phyloP scores from a whole-genome alignment of 2,329 filamentous ascomycete genomes.

The Aspergillus neotritici region DNA sequence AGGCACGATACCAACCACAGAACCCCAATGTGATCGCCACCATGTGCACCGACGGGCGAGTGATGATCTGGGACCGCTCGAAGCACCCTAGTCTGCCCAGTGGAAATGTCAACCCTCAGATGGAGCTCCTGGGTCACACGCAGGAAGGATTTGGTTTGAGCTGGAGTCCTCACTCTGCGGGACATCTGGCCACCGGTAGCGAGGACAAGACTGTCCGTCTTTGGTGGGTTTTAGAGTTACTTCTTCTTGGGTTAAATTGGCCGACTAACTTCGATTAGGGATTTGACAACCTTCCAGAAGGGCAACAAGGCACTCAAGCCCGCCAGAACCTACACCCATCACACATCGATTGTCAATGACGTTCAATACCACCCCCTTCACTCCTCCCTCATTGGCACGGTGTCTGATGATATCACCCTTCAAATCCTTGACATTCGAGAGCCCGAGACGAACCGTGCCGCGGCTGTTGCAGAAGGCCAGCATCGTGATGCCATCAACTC shows the following conservation, averaged over 20 bases:
- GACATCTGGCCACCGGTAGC: slow-evolving; percentile 80
- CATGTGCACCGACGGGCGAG: slow-evolving; percentile 77
- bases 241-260: too few relatives aligned
- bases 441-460: slow-evolving; percentile 59
- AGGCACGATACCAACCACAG: slow-evolving; percentile 94
- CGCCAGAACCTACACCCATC: slow-evolving; percentile 73
- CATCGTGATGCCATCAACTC: slow-evolving; percentile 93
- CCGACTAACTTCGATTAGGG: slow-evolving; percentile 47
- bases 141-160: slow-evolving; percentile 86
- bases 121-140: slow-evolving; percentile 77
- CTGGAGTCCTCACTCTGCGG: slow-evolving; percentile 82
- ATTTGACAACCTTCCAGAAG: slow-evolving; percentile 69
- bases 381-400: slow-evolving; percentile 78
- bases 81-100: slow-evolving; percentile 79
- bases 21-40: slow-evolving; percentile 96
- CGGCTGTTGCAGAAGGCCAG: slow-evolving; percentile 64
- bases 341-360: slow-evolving; percentile 89
- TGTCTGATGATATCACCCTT: slow-evolving; percentile 90
- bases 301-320: slow-evolving; percentile 66
- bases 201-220: slow-evolving; percentile 87
- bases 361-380: slow-evolving; percentile 91
- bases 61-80: slow-evolving; percentile 91
- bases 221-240: slow-evolving; percentile 56
- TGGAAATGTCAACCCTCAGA: slow-evolving; percentile 70
- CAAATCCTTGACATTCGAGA: slow-evolving; percentile 85